Percentiles rank a stretch among this genome's conserved stretches.
These are phyloP conservation scores for Blumeria hordei DNA, from an alignment of 2,329 filamentous ascomycete genomes.

Conservation along the genomic window DNA sequence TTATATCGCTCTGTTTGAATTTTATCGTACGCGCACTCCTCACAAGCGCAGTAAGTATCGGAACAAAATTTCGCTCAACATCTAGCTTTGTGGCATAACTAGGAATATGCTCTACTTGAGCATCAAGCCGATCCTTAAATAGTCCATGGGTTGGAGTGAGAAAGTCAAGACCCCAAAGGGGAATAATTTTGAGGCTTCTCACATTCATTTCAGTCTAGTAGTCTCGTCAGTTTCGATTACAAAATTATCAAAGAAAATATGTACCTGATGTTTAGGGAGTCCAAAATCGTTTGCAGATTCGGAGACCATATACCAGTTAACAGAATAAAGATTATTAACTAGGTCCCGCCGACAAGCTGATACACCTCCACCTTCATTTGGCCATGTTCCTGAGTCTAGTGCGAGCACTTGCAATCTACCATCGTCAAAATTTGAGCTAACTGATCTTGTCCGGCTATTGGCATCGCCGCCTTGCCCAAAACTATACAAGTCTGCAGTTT, in stretches of 20 bases:
- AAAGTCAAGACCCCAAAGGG: conserved; percentile 25
- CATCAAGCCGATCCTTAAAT: conserved; percentile 23
- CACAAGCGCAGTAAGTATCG: conserved; percentile 24
- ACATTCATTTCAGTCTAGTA: conserved; percentile 16
- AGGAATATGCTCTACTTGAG: conserved; percentile 19
- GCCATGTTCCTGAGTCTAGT: conserved; percentile 11
- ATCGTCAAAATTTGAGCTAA: conserved; percentile 19
- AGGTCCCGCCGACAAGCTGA: conserved; percentile 26
- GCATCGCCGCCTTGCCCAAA: conserved; percentile 18
- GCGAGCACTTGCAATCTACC: conserved; percentile 20
- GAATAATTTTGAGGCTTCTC: conserved; percentile 24
- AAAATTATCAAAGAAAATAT: conserved; percentile 6
- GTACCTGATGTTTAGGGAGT: conserved; percentile 17
- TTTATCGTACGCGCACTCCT: conserved; percentile 23
- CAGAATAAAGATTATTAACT: conserved; percentile 23
- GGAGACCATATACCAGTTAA: conserved; percentile 25
- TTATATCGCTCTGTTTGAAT: conserved; percentile 21
- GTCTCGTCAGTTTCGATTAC: conserved; percentile 1
- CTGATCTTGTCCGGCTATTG: conserved; percentile 16
- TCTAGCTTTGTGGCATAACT: conserved; percentile 13
- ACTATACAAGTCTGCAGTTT: conserved; percentile 16
- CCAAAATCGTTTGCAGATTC: conserved; percentile 28
- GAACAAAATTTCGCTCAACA: conserved; percentile 28
- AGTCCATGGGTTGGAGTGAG: conserved; percentile 24
- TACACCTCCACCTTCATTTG: conserved; percentile 20